Evolutionary conservation across 805 yeast species (phyloP).

Genomic region (Nakazawaea populi): DNA sequence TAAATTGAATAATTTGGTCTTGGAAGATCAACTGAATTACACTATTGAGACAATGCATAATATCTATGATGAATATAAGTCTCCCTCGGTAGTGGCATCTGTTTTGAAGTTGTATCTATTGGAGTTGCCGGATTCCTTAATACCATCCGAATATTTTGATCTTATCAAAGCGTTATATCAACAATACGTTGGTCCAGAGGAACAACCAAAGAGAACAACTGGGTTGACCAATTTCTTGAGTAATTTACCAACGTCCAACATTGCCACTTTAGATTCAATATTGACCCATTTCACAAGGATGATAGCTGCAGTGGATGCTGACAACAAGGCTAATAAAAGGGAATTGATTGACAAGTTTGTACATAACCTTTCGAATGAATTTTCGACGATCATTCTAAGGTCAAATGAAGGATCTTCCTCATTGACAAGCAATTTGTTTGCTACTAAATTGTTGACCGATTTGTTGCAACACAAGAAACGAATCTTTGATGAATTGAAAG

Average conservation of each 20-base stretch:
- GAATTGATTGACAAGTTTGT: conserved; percentile 31
- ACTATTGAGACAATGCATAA: conserved; percentile 26
- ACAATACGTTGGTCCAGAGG: conserved; percentile 33
- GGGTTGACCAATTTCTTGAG: conserved; percentile 63
- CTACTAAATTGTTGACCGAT: conserved; percentile 54
- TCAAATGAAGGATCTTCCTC: conserved; percentile 38
- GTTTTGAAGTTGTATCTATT: conserved; percentile 66
- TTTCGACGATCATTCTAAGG: conserved; percentile 56
- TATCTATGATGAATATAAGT: conserved; percentile 30
- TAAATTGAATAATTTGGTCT: conserved; percentile 35
- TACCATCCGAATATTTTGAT: conserved; percentile 62
- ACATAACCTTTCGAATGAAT: conserved; percentile 53
- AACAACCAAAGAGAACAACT: conserved; percentile 35
- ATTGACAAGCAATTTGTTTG: conserved; percentile 46
- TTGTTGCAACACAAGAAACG: conserved; percentile 51
- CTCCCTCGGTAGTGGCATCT: conserved; percentile 54
- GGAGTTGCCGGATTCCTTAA: conserved; percentile 74
- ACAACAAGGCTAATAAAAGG: conserved; percentile 26
- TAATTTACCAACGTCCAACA: conserved; percentile 62
- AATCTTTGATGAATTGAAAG: conserved; percentile 59
- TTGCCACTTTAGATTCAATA: conserved; percentile 79
- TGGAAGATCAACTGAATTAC: conserved; percentile 22
- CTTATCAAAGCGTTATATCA: conserved; percentile 61
- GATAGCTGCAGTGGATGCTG: conserved; percentile 38
- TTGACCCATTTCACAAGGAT: conserved; percentile 68